Base-by-base conservation (phyloP, 352 stramenopile species). In the Phytophthora tentaculata region DNA sequence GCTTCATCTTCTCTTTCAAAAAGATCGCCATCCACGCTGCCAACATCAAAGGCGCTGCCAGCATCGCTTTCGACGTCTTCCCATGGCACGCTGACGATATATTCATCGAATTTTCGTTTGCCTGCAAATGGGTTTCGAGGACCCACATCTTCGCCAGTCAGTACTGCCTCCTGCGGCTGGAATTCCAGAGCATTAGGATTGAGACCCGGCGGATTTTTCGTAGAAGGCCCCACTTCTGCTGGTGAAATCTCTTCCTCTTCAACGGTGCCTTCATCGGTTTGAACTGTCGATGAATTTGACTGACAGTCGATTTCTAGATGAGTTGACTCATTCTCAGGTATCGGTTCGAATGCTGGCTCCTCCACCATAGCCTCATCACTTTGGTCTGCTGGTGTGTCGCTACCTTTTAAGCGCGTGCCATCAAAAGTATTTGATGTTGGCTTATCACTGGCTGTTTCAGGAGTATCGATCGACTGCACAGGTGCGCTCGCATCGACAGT, bases 51-150 rank as follows among this genome's bases (percentile, higher is more conserved):
- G 2, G n/a, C 19, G 41, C 32, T 64, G 5, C 61, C 54, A 6
- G 63, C 61, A 8, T 74, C 76, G 52, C 58, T 65, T 4, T 43
- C 47, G 9, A 79, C 60, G 51, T 86, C 77, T 49, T 80, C 63
- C 48, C 47, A 64, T 23, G 72, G 62, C 5, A 90, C 71, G 32
- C 75, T 75, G 19, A 94, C 67, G 51, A 93, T 78, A 48, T 85
- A 93, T 44, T 89, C 74, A 39, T 93, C 87, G 35, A 91, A 77
- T 51, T 91, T 92, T 17, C 84, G 81, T 57, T 95, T 93, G 3
- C 83, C 74, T 19, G 28, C 61, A 53, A 61, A 64, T 32, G 37
- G 56, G 35, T 44, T 55, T 29, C 47, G 62, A 56, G 28, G 22
- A 9, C 48, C 20, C 3, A 39, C 20, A 19, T 60, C 39, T 61